Evolutionary conservation across 2,329 filamentous ascomycete species (phyloP), one percentile per base, ranked within the genome.

Genomic region (Coniochaeta sp.): DNA sequence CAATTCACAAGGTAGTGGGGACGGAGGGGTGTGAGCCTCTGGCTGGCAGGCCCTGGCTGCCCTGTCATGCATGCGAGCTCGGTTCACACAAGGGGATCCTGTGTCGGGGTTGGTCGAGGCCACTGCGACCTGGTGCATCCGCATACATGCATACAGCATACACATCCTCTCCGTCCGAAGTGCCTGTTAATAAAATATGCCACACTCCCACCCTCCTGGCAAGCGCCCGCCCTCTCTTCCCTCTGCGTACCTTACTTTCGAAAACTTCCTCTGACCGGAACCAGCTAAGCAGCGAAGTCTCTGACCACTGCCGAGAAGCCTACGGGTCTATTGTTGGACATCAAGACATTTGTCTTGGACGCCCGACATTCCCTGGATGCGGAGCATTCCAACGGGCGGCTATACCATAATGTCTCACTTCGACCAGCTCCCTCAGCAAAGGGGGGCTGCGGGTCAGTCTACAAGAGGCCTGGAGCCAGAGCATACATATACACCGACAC

Each of bases 361-460:
- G 30, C 6, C 22, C 2, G 24, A 28, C 55, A 16, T n/a, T 50
- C 22, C 47, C 47, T 52, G 47, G 47, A 28, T 52, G 47, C 47
- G 47, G 47, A 34, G 38, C 55, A 57, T 57, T 57, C 55, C 55
- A 57, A 57, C 55, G 34, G 55, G 34, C 28, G 54, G 54, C 54
- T 56, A 56, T 34, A 36, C 54, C 10, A 44, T 55, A 58, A 64
- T 65, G 63, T 65, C 62, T 62, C 36, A 58, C 55, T 60, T 64
- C 59, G 63, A 62, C 58, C 63, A 63, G 50, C 17, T 59, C 58
- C 58, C 59, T 57, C 57, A 54, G 26, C 44, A 56, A 40, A 62
- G 62, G 62, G 62, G 61, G 60, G 59, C 60, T 56, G 58, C 60
- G 57, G 60, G 38, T 38, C 58, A 58, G 28, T 34, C 58, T 34